These are phyloP conservation scores for Vitis hybrid DNA, from an alignment of 177 flowering plant genomes.

Conservation along the genomic window DNA sequence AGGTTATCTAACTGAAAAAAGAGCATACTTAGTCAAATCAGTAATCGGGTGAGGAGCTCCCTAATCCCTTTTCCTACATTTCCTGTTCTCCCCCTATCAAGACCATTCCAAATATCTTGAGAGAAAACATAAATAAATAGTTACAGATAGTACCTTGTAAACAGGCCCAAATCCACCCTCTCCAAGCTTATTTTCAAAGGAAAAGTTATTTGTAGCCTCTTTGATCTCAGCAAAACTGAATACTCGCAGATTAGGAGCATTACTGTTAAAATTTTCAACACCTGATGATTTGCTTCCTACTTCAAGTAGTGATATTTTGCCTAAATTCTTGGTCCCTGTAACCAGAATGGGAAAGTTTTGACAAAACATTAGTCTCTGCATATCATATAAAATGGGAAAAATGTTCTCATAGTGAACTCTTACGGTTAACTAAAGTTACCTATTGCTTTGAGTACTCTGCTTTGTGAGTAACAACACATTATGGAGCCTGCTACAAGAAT, in stretches of 20 bases:
- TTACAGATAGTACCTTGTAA: constrained; percentile 22
- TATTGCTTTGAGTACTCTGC: constrained; percentile 9
- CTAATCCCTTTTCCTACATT: too few relatives aligned
- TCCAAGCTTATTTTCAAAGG: constrained; percentile 29
- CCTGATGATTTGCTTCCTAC: not conserved
- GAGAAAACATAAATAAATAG: not conserved
- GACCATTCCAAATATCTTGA: too few relatives aligned
- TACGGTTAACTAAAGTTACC: constrained; percentile 3
- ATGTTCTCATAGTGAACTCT: not conserved
- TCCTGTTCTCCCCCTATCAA: too few relatives aligned
- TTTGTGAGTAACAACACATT: constrained; percentile 1
- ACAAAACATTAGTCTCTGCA: not conserved
- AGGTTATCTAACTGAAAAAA: too few relatives aligned
- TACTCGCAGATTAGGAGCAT: constrained; percentile 16
- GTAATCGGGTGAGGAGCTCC: too few relatives aligned
- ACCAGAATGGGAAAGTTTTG: not conserved
- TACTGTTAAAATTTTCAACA: constrained; percentile 1
- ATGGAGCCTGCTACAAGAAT: constrained; percentile 1
- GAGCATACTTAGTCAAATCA: too few relatives aligned
- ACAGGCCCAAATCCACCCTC: constrained; percentile 45
- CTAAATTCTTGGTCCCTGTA: not conserved
- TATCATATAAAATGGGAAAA: not conserved
- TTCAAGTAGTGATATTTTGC: not conserved
- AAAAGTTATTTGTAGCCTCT: constrained; percentile 32
- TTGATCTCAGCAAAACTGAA: constrained; percentile 17